Evolutionary conservation across 352 stramenopile genomes (phyloP), one percentile per base, ranked within the genome.

Genomic region (Pythium dissimile): DNA sequence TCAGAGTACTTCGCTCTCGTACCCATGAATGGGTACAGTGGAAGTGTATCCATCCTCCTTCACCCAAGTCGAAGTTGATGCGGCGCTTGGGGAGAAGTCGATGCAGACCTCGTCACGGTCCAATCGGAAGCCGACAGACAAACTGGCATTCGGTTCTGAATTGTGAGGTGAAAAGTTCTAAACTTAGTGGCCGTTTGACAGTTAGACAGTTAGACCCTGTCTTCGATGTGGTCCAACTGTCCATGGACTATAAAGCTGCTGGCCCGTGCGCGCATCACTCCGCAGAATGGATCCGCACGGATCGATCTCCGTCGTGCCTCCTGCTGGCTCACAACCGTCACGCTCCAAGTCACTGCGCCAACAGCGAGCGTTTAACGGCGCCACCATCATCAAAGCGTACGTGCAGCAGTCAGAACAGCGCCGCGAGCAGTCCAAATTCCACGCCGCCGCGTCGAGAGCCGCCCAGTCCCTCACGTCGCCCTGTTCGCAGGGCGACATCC

Each of bases 361-460:
- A 37, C 62, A 65, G 39, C 62, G 62, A 44, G 50, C 51, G 15
- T 55, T 34, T 24, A 70, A 70, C 27, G 62, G 62, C 38, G 62
- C 62, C n/a, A 39, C 48, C 27, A 38, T 70, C 23, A 70, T 70
- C 45, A 64, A 65, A 30, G 46, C 48, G 2, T 70, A 65, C 23
- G 62, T 70, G 31, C 34, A 58, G 34, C 42, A 70, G 38, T 70
- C 62, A 23, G 62, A 70, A 38, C 55, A 59, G 44, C 55, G 62
- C 1, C 62, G 62, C 30, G 62, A 64, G 46, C 62, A 70, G 37
- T 53, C 55, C 28, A 59, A 56, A 34, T 64, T 68, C 54, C 47
- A 64, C 45, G 27, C 39, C 13, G 38, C 46, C 3, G 16, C 50
- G n/a, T 20, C 48, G n/a, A 30, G 46, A n/a, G n/a, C n/a, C n/a